Conservation (phyloP, 192 early-diverging fungal genomes). For the Coemansia sp. region DNA sequence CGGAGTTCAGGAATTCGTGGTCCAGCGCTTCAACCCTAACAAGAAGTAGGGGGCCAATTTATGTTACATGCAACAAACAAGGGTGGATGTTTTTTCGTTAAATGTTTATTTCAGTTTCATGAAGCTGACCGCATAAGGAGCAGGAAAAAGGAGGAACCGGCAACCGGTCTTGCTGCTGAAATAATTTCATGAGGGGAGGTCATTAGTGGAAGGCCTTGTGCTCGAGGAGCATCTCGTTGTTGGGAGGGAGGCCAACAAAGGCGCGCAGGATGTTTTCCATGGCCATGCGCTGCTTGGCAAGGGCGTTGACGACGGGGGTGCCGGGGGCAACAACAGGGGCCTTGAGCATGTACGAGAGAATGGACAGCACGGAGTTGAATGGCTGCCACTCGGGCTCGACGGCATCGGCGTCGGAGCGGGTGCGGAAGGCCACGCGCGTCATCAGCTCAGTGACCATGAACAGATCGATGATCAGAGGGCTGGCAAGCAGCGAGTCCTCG, state of each 20-base stretch:
- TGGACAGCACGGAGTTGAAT: constrained; percentile 94
- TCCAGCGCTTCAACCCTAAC: constrained; percentile 49
- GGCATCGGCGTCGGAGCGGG: constrained; percentile 49
- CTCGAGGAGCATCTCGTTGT: constrained; percentile 98
- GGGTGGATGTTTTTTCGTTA: not conserved
- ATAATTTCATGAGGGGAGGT: too few relatives aligned
- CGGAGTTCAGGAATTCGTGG: constrained; percentile 27
- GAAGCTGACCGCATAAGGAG: too few relatives aligned
- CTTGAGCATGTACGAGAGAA: constrained; percentile 96
- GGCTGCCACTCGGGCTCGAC: constrained; percentile 73
- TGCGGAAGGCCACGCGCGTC: constrained; percentile 91
- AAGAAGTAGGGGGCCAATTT: too few relatives aligned
- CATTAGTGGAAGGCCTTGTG: constrained; percentile 67
- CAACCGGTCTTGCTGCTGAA: too few relatives aligned
- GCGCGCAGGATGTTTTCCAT: constrained; percentile 99
- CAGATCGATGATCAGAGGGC: constrained; percentile 96
- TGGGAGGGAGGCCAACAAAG: constrained; percentile 90
- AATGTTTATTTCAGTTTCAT: constrained; percentile 30
- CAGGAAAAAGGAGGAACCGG: too few relatives aligned
- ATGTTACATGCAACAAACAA: too few relatives aligned
- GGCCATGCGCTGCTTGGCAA: constrained; percentile 91
- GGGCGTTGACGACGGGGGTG: constrained; percentile 95
- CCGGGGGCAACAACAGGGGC: constrained; percentile 91
- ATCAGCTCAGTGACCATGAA: constrained; percentile 95
- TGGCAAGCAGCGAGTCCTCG: constrained; percentile 97